Base-by-base conservation (phyloP, 306 rosid genomes). In the Senna siamea region DNA sequence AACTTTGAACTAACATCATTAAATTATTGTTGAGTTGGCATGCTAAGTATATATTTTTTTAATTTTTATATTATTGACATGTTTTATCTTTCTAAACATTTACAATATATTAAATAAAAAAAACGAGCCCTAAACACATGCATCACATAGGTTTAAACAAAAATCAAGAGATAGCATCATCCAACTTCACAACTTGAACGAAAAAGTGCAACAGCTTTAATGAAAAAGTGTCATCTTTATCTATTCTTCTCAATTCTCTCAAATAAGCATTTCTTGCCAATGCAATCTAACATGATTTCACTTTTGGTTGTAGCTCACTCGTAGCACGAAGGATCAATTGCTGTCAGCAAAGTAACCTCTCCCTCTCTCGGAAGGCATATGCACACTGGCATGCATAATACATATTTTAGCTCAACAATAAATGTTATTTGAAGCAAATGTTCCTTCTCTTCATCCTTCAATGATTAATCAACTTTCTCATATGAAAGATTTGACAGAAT, bases 381-480 rank as follows among this genome's bases (percentile, higher is more conserved):
- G 1, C 46, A 51, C 28, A 26, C 48, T 67, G 53, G 62, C 48
- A 89, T 92, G 96, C 74, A 83, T 81, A 82, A 71, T 73, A 20
- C 83, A 35, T 90, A 78, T 80, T 65, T 85, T 76, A 87, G 85
- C 85, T 87, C 98, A 20, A 76, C 83, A 26, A 18, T 85, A 32
- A 88, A 87, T 74, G 79, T 86, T 12, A 40, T 88, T 23, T 65
- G 89, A 81, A 80, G 80, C 67, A 86, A 87, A 67, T 86, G 84
- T 37, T 44, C 89, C 19, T 70, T 74, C 78, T 78, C 93, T 17
- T 79, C 80, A 78, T 84, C 83, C 68, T 83, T 75, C 76, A 87
- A 83, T 78, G 93, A 84, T 54, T 82, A 78, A 75, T 85, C 92
- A 48, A 79, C 85, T 86, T 79, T 77, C 22, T 63, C 83, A 17